These are phyloP conservation scores for Phaeosphaeria sp. DNA, from an alignment of 2,329 filamentous ascomycete species.

Conservation along the genomic window DNA sequence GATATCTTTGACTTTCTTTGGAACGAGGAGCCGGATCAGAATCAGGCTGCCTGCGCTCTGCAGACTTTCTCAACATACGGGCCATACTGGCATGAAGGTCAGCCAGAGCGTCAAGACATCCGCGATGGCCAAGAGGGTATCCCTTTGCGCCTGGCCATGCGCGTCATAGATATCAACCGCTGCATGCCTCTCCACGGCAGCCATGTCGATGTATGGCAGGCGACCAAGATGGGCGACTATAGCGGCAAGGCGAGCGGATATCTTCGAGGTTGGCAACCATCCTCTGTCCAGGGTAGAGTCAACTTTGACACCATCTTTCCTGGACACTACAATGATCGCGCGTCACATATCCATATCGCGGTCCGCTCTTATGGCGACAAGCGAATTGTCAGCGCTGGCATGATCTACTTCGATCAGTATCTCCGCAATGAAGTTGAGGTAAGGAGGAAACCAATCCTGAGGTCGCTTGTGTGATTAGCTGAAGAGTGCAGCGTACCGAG, in stretches of 20 bases:
- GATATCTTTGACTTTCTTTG: constrained; percentile 1
- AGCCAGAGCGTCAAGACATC: constrained; percentile 57
- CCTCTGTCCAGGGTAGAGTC: constrained; percentile 54
- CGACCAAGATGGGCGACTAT: constrained; percentile 37
- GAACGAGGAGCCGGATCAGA: background rate
- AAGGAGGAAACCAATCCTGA: constrained; percentile 22
- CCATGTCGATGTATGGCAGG: constrained; percentile 59
- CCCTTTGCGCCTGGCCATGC: constrained; percentile 55
- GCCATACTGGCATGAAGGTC: constrained; percentile 51
- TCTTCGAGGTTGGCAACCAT: constrained; percentile 55
- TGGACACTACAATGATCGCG: constrained; percentile 40
- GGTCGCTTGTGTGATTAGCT: too few species aligned
- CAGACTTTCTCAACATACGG: constrained; percentile 24
- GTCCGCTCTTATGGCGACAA: constrained; percentile 24
- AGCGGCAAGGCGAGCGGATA: constrained; percentile 3
- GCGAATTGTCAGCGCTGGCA: constrained; percentile 37
- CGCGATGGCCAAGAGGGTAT: constrained; percentile 55
- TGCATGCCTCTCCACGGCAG: constrained; percentile 56
- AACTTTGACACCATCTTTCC: constrained; percentile 52
- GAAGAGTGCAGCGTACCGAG: too few species aligned
- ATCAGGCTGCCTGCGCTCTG: constrained; percentile 17
- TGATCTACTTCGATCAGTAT: constrained; percentile 48
- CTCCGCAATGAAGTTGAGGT: constrained; percentile 34
- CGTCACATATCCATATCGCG: constrained; percentile 34
- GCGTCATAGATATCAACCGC: constrained; percentile 43